Base-by-base conservation (phyloP, 139 green algal species). In the Edaphochlamys debaryana region DNA sequence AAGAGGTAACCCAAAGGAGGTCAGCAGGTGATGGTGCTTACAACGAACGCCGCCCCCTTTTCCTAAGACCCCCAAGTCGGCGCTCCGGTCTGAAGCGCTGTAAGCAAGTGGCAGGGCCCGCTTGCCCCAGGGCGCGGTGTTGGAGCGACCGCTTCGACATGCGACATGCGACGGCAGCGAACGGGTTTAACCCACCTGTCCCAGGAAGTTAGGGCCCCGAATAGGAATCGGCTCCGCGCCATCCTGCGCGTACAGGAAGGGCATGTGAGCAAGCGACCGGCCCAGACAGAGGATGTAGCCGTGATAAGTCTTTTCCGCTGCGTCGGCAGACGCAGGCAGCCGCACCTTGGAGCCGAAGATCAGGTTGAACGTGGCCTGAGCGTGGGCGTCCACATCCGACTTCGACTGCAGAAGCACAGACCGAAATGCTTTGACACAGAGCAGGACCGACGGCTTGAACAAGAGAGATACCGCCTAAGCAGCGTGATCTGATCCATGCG, bases 151-250 rank as follows among this genome's bases (percentile, higher is more conserved):
- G 3, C 56, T 1, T 36, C 19, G 2, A 36, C 23, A 25, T 66
- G 56, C 56, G 50, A 58, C 50, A n/a, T n/a, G n/a, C n/a, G n/a
- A n/a, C n/a, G n/a, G n/a, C n/a, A n/a, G n/a, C 56, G 23, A 25
- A 66, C 34, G 56, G 27, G 9, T 11, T 38, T 37, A 4, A 17
- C 60, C 3, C 60, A 67, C 60, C 60, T 67, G 60, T 0, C 60
- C 60, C 30, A 67, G 60, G 19, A 69, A 42, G 64, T 45, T 73
- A 0, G 22, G 1, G 32, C 20, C 27, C 32, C 27, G 62, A 32
- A 82, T 82, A 9, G 76, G 76, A 38, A 82, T 82, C 7, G 76
- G 76, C 4, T 82, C 63, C 3, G 76, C n/a, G 29, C 76, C 76
- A 20, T 66, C 76, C 42, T 73, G 41, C 40, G 8, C 6, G 9